Conservation (phyloP, 2,329 filamentous ascomycete genomes). For the Fusarium austroafricanum region DNA sequence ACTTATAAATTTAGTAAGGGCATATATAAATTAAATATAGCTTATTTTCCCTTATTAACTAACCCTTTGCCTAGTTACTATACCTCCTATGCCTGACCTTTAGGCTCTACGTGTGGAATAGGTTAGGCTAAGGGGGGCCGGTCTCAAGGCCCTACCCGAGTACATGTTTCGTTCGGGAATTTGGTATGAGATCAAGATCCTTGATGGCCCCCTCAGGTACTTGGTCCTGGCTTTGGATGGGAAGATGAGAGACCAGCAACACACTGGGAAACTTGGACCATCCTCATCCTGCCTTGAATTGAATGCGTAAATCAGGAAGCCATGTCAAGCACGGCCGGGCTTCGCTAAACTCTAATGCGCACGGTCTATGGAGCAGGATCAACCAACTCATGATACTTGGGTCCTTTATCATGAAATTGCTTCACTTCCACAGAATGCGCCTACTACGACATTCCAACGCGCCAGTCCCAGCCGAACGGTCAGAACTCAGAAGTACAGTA, state of each 20-base stretch:
- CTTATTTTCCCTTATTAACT: too few relatives aligned
- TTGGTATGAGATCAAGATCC: neutral
- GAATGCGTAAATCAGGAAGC: neutral
- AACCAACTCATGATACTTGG: neutral
- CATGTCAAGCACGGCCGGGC: conserved; percentile 3
- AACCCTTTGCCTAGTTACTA: too few relatives aligned
- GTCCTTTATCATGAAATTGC: conserved; percentile 3
- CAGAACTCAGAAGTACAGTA: conserved; percentile 3
- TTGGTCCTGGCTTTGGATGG: neutral
- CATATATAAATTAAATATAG: too few relatives aligned
- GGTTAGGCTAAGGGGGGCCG: too few relatives aligned
- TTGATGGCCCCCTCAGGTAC: conserved; percentile 1
- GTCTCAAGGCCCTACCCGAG: too few relatives aligned
- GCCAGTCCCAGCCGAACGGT: conserved; percentile 37
- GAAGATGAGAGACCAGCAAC: conserved; percentile 9
- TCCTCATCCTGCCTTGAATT: neutral
- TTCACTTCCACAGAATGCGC: conserved; percentile 1
- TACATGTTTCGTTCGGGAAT: neutral
- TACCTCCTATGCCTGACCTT: too few relatives aligned
- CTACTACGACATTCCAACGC: neutral
- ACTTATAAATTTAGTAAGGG: too few relatives aligned
- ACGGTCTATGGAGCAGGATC: neutral
- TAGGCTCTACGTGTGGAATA: too few relatives aligned
- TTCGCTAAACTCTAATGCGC: conserved; percentile 14
- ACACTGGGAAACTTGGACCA: neutral